Conservation (phyloP, 164 flowering plant species). For the Chimonanthus praecox region DNA sequence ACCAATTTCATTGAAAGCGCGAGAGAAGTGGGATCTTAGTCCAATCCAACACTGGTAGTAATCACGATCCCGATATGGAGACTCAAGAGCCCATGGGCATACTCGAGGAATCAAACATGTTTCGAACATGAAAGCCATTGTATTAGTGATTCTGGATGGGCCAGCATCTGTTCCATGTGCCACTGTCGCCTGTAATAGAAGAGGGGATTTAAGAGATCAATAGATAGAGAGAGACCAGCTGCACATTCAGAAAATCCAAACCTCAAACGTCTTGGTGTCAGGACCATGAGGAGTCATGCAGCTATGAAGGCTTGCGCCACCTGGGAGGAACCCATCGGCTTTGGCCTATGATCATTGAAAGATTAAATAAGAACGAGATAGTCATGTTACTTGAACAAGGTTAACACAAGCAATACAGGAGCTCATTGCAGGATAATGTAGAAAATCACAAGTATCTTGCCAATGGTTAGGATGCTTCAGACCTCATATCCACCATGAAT, state of each 20-base stretch:
- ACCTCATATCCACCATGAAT: slow-evolving; percentile 93
- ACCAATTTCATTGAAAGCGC: neutral
- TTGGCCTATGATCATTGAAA: slow-evolving; percentile 54
- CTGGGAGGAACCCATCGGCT: slow-evolving; percentile 89
- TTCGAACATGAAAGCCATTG: slow-evolving; percentile 97
- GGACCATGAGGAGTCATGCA: slow-evolving; percentile 99
- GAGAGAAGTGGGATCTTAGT: slow-evolving; percentile 64
- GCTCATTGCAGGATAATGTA: neutral
- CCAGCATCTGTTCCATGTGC: slow-evolving; percentile 47
- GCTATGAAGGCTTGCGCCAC: slow-evolving; percentile 94
- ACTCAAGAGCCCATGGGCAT: slow-evolving; percentile 83
- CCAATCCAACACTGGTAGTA: slow-evolving; percentile 96
- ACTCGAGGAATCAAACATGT: slow-evolving; percentile 75
- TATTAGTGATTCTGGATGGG: slow-evolving; percentile 54
- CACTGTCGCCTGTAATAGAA: slow-evolving; percentile 56
- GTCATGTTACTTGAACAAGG: neutral
- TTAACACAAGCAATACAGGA: neutral
- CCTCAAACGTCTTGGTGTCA: slow-evolving; percentile 91
- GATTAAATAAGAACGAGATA: neutral
- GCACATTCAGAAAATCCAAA: slow-evolving; percentile 12
- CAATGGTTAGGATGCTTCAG: neutral
- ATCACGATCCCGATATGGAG: slow-evolving; percentile 64
- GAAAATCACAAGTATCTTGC: too few species aligned
- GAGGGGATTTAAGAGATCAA: neutral
- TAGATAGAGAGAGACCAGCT: neutral